Evolutionary conservation across 352 stramenopile genomes (phyloP).

Genomic region (Globisporangium middletonii): DNA sequence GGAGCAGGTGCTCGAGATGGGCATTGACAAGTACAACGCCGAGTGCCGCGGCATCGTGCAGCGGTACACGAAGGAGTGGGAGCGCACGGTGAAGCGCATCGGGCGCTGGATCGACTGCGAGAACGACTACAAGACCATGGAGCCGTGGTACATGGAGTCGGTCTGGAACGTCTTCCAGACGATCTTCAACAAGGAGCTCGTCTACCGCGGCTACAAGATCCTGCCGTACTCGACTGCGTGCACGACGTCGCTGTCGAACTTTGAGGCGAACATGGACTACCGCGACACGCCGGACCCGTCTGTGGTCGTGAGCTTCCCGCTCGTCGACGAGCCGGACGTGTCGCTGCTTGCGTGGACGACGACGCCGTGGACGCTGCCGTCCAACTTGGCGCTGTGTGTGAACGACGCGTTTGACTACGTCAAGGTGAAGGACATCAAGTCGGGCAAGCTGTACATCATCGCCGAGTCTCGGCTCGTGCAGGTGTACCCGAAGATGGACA

Average conservation of each 20-base stretch:
- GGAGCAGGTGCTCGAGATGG: slow-evolving; percentile 97
- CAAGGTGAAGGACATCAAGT: slow-evolving; percentile 94
- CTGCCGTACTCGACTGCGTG: slow-evolving; percentile 98
- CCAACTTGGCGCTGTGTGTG: slow-evolving; percentile 98
- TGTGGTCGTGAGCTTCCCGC: slow-evolving; percentile 95
- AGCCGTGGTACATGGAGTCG: slow-evolving; percentile 99
- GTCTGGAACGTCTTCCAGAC: slow-evolving; percentile 99
- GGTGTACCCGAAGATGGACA: slow-evolving; percentile 96
- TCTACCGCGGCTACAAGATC: slow-evolving; percentile 99
- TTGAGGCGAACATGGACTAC: slow-evolving; percentile 99
- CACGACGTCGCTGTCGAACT: slow-evolving; percentile 98
- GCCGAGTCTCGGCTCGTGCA: slow-evolving; percentile 91
- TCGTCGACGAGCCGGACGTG: slow-evolving; percentile 84
- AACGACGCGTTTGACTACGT: slow-evolving; percentile 97
- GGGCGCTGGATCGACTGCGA: slow-evolving; percentile 99
- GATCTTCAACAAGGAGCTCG: slow-evolving; percentile 97
- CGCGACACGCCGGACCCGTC: slow-evolving; percentile 98
- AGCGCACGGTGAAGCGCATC: slow-evolving; percentile 95
- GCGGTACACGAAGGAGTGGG: slow-evolving; percentile 99
- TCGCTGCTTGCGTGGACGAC: slow-evolving; percentile 97
- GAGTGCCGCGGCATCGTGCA: slow-evolving; percentile 97
- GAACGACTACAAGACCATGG: slow-evolving; percentile 99
- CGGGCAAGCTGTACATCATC: slow-evolving; percentile 91
- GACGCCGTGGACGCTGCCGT: slow-evolving; percentile 99
- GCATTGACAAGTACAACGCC: slow-evolving; percentile 98